Base-by-base conservation (phyloP, 2,329 filamentous ascomycete species). In the Parastagonospora nodorum region DNA sequence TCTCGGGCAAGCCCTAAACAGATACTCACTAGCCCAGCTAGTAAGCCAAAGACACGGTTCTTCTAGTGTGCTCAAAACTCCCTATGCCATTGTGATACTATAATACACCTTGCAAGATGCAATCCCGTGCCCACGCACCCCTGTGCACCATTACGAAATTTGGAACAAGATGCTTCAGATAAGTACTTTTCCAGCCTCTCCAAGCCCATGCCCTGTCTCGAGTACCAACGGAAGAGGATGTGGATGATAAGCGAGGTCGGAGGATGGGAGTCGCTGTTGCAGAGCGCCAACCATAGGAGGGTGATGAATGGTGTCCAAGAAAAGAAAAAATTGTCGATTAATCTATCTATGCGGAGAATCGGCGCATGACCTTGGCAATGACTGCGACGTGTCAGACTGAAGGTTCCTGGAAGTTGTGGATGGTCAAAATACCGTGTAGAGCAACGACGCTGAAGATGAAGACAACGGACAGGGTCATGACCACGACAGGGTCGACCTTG, bases 391-490 rank as follows among this genome's bases (percentile, higher is more conserved):
- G 66, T 67, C 47, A 65, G 63, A 39, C 12, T n/a, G 28, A 33
- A 5, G 8, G 27, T 1, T 10, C 5, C 1, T 10, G 42, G 16
- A 19, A 2, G 19, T 31, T 7, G n/a, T 43, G 19, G 12, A 28
- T 24, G 15, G 12, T n/a, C 28, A 14, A n/a, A 32, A 67, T 86
- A 97, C 94, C 92, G 80, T 99, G 94, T 73, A 99, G 83, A 65
- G 92, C 92, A 71, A 99, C 94, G 72, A 99, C 94, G 72, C 89
- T 94, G 81, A 99, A 97, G 78, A 99, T 99, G 78, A 99, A 99
- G 57, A 96, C 94, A 68, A 99, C 85, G 71, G 91, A 96, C 66
- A 99, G 83, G 64, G 97, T 94, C 71, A 99, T 84, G 60, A 99
- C 93, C 61, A 99, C 92, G 53, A 99, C 94, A 16, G 94, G 94